Evolutionary conservation across 305 asterid species (phyloP).

Genomic region (Fraxinus albicans): DNA sequence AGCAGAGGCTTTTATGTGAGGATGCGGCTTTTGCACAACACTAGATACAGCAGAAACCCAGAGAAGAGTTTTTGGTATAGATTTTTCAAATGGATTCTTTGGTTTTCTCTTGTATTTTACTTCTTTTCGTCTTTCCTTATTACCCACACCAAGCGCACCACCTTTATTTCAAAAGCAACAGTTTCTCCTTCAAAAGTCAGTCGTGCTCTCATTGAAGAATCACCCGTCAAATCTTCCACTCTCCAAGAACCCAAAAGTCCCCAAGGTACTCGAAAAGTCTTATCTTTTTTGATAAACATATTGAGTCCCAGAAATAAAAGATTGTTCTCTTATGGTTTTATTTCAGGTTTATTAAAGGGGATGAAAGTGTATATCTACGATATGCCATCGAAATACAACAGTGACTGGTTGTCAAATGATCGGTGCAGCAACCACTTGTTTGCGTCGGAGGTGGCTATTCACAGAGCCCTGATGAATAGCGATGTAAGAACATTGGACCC

Average conservation of each 20-base stretch:
- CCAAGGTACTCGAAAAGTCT: conserved; percentile 16
- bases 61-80: conserved; percentile 36
- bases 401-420: conserved; percentile 60
- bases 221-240: conserved; percentile 10
- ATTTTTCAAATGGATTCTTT: conserved; percentile 68
- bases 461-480: conserved; percentile 54
- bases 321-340: neutral
- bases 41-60: conserved; percentile 25
- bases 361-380: conserved; percentile 70
- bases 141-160: conserved; percentile 39
- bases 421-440: conserved; percentile 72
- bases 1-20: conserved; percentile 58
- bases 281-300: neutral
- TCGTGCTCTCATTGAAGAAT: conserved; percentile 56
- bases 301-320: neutral
- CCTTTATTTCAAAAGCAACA: conserved; percentile 39
- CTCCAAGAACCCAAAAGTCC: conserved; percentile 4
- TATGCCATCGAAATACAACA: conserved; percentile 64
- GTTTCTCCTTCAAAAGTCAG: conserved; percentile 42
- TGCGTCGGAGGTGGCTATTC: conserved; percentile 89
- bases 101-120: conserved; percentile 59
- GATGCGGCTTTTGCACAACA: conserved; percentile 51
- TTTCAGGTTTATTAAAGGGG: conserved; percentile 39
- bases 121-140: conserved; percentile 55
- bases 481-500: conserved; percentile 61